Percentiles rank a stretch among this genome's conserved stretches.
Conservation (phyloP, 2,329 filamentous ascomycete genomes). For the Acarospora socialis region DNA sequence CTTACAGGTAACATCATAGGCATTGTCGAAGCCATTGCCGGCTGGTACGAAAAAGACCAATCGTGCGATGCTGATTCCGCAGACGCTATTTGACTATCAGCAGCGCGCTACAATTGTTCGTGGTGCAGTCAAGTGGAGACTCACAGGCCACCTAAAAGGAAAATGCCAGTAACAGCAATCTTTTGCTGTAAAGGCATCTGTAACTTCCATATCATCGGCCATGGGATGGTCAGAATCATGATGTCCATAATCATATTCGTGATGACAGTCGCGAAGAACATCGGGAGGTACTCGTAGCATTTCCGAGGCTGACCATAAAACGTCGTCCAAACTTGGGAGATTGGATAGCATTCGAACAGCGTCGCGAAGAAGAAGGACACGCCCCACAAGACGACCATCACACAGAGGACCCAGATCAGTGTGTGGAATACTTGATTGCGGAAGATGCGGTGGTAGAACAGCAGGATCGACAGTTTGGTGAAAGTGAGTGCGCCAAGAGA, state of each 20-base stretch:
- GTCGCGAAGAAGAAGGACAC: constrained; percentile 9
- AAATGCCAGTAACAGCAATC: constrained; percentile 7
- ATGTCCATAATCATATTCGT: constrained; percentile 9
- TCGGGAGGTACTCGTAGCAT: too few species aligned
- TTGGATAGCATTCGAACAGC: constrained; percentile 8
- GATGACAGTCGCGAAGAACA: too few species aligned
- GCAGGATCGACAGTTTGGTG: constrained; percentile 9
- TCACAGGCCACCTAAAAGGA: constrained; percentile 11
- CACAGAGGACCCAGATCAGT: constrained; percentile 2
- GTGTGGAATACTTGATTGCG: constrained; percentile 2
- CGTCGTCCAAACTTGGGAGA: constrained; percentile 7
- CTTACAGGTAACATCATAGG: constrained; percentile 6
- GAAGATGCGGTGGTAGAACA: constrained; percentile 10
- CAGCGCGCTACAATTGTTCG: too few species aligned
- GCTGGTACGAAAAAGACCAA: constrained; percentile 2
- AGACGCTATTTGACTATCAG: too few species aligned
- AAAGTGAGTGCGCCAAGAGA: constrained; percentile 1
- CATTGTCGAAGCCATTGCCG: neutral
- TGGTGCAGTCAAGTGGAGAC: too few species aligned
- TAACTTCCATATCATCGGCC: constrained; percentile 9
- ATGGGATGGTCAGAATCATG: constrained; percentile 7
- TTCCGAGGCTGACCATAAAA: too few species aligned
- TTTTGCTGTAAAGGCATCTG: constrained; percentile 10
- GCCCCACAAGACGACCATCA: constrained; percentile 3
- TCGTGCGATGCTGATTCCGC: constrained; percentile 2